phyloP scores from a whole-genome alignment of 192 early-diverging fungal species.

The Phlyctochytrium planicorne region DNA sequence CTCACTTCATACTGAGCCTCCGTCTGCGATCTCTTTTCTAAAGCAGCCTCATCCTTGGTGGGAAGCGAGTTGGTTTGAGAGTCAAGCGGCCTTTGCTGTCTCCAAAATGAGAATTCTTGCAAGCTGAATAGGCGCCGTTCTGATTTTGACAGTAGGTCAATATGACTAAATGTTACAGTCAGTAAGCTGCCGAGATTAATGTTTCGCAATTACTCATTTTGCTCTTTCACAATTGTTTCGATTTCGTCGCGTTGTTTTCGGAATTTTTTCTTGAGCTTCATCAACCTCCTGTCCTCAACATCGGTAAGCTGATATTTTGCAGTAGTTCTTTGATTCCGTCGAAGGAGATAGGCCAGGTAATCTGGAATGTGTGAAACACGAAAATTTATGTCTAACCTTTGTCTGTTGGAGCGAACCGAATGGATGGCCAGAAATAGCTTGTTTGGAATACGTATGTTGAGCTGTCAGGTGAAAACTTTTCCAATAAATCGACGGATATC shows the following conservation, averaged over 20 bases:
- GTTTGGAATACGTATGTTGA: slow-evolving; percentile 38
- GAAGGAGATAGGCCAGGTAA: slow-evolving; percentile 40
- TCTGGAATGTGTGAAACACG: slow-evolving; percentile 25
- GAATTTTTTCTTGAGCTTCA: slow-evolving; percentile 22
- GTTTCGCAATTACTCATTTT: slow-evolving; percentile 28
- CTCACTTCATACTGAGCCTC: slow-evolving; percentile 6
- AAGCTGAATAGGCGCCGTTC: slow-evolving; percentile 32
- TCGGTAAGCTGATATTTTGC: slow-evolving; percentile 31
- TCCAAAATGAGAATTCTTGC: slow-evolving; percentile 45
- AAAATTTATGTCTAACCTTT: slow-evolving; percentile 19
- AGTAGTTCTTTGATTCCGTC: slow-evolving; percentile 24
- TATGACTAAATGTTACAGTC: slow-evolving; percentile 7
- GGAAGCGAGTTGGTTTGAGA: not conserved
- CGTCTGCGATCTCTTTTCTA: not conserved
- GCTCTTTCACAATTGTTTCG: slow-evolving; percentile 23
- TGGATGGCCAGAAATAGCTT: slow-evolving; percentile 25
- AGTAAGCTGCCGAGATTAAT: not conserved
- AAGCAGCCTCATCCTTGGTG: not conserved
- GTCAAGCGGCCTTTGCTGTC: slow-evolving; percentile 21
- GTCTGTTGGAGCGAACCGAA: slow-evolving; percentile 4
- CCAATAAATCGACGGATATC: slow-evolving; percentile 32
- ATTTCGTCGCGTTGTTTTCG: slow-evolving; percentile 35
- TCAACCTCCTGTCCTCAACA: slow-evolving; percentile 35
- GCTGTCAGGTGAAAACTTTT: slow-evolving; percentile 33
- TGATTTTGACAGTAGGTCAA: slow-evolving; percentile 25